Conservation (phyloP, 306 rosid species). For the Rosa chinensis region DNA sequence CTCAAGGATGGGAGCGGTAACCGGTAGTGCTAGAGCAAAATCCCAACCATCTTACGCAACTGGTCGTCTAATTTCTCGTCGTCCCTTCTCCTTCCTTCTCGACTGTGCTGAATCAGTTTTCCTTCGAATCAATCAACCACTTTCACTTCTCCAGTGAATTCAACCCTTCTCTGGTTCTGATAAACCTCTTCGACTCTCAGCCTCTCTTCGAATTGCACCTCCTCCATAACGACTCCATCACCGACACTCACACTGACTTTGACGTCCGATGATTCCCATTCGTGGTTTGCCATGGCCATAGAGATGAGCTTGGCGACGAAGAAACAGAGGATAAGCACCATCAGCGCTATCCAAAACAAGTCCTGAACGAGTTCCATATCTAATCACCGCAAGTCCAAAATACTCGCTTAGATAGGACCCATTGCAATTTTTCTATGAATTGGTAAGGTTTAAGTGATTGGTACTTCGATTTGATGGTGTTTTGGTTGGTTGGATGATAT, state of each 20-base stretch:
- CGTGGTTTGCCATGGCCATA: slow-evolving; percentile 31
- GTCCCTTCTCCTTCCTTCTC: background rate
- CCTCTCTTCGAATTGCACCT: slow-evolving; percentile 25
- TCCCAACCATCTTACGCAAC: too few relatives aligned
- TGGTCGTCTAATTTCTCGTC: slow-evolving; percentile 1
- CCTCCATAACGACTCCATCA: slow-evolving; percentile 19
- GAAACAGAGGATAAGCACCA: slow-evolving; percentile 52
- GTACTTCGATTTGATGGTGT: too few relatives aligned
- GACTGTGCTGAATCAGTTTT: background rate
- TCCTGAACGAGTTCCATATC: slow-evolving; percentile 55
- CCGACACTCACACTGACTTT: background rate
- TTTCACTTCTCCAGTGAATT: slow-evolving; percentile 18
- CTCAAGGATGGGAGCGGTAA: too few relatives aligned
- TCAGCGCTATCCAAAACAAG: slow-evolving; percentile 44
- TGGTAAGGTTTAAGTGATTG: too few relatives aligned
- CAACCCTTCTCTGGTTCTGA: slow-evolving; percentile 32
- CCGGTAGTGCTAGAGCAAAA: too few relatives aligned
- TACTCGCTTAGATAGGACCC: too few relatives aligned
- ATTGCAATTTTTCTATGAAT: too few relatives aligned
- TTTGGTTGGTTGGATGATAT: too few relatives aligned
- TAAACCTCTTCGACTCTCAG: slow-evolving; percentile 29
- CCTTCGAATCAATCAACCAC: slow-evolving; percentile 23
- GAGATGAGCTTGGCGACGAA: slow-evolving; percentile 56
- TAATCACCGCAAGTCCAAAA: background rate
- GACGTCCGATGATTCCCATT: slow-evolving; percentile 9